Conservation (phyloP, 1,284 basidiomycete species). For the Leccinum fallax region DNA sequence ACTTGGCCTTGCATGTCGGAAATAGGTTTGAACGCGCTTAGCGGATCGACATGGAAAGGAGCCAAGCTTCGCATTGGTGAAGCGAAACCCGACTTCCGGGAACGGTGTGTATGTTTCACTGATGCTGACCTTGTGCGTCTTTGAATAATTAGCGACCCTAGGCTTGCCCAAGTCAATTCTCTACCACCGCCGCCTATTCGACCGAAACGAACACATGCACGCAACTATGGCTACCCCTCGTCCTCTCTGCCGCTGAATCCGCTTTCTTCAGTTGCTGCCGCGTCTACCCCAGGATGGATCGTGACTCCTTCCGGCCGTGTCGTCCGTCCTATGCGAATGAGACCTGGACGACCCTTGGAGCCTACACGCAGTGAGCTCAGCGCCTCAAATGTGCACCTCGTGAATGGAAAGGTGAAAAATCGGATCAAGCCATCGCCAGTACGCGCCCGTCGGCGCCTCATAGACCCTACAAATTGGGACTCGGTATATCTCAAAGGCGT, state of each 20-base stretch:
- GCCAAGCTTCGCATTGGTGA: constrained; percentile 80
- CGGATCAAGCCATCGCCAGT: constrained; percentile 27
- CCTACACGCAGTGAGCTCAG: constrained; percentile 29
- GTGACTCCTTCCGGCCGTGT: constrained; percentile 66
- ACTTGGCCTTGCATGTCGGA: constrained; percentile 4
- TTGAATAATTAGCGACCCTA: constrained; percentile 1
- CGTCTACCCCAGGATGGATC: constrained; percentile 59
- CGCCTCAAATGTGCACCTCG: constrained; percentile 6
- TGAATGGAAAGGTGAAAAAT: constrained; percentile 33
- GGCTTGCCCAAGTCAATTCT: constrained; percentile 36
- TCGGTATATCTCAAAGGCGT: constrained; percentile 65
- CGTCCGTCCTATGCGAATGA: constrained; percentile 66
- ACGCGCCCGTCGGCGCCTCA: constrained; percentile 41
- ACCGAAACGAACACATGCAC: constrained; percentile 40
- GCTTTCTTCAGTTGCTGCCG: constrained; percentile 59
- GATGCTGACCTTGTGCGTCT: background rate
- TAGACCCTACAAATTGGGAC: constrained; percentile 70
- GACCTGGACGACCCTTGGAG: constrained; percentile 62
- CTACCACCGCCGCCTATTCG: constrained; percentile 12
- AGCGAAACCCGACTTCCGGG: constrained; percentile 69
- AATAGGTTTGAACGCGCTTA: constrained; percentile 70
- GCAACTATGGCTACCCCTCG: constrained; percentile 41
- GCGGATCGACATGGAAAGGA: constrained; percentile 82
- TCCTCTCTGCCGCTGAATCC: constrained; percentile 66
- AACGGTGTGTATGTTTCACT: constrained; percentile 47